A percentile compares a stretch with the other conserved stretches of the same genome.
These are phyloP conservation scores for Geoglossum cookeanum DNA, from an alignment of 2,329 filamentous ascomycete species.

Conservation along the genomic window DNA sequence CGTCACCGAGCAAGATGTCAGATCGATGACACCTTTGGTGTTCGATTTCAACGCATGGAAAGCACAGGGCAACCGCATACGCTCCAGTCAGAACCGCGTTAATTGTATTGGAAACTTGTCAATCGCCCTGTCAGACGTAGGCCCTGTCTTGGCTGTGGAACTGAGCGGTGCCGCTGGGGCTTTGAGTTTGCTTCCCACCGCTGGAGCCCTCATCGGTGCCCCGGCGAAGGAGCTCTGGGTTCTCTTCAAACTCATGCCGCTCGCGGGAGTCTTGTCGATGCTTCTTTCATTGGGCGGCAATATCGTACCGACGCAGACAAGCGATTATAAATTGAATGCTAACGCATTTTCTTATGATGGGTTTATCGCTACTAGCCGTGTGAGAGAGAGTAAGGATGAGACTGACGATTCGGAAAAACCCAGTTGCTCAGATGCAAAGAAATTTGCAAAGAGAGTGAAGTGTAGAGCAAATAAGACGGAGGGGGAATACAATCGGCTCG, in stretches of 20 bases:
- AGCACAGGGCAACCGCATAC: too few relatives aligned
- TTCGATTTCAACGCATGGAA: too few relatives aligned
- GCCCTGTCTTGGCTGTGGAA: too few relatives aligned
- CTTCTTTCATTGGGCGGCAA: slow-evolving; percentile 6
- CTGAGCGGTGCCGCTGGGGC: slow-evolving; percentile 3
- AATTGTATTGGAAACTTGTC: too few relatives aligned
- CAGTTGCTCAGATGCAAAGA: too few relatives aligned
- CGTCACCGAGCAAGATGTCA: too few relatives aligned
- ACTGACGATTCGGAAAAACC: not conserved
- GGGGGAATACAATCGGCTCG: not conserved
- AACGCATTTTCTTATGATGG: slow-evolving; percentile 4
- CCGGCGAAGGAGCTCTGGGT: slow-evolving; percentile 7
- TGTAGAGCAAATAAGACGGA: too few relatives aligned
- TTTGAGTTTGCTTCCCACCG: slow-evolving; percentile 7
- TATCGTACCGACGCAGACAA: slow-evolving; percentile 4
- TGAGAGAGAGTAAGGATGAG: not conserved
- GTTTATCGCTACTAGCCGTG: slow-evolving; percentile 3
- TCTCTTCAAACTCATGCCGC: slow-evolving; percentile 7
- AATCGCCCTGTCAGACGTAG: too few relatives aligned
- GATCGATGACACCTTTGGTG: too few relatives aligned
- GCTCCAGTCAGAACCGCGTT: too few relatives aligned
- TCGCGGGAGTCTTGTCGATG: slow-evolving; percentile 7
- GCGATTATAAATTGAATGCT: slow-evolving; percentile 4
- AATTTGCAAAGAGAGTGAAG: too few relatives aligned
- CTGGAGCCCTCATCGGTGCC: slow-evolving; percentile 6